Evolutionary conservation across 1,284 basidiomycete species (phyloP), one percentile per base, ranked within the genome.

Genomic region (Clitocybe nebularis): DNA sequence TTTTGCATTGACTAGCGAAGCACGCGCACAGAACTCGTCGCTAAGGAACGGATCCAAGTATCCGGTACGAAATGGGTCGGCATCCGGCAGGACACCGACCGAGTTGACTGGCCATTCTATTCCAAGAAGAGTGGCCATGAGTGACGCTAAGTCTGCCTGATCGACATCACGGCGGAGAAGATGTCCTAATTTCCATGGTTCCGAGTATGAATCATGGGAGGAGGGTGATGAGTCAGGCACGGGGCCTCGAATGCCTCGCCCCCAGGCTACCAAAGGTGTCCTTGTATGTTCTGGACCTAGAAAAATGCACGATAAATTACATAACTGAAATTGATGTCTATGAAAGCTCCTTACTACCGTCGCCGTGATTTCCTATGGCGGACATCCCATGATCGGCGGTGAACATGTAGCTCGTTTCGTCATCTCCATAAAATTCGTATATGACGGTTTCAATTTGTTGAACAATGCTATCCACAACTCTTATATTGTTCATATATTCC

Each of bases 331-430:
- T n/a, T n/a, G n/a, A n/a, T n/a, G n/a, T n/a, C n/a, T n/a, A n/a
- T n/a, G n/a, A n/a, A n/a, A 23, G 19, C 5, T 22, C 64, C 72
- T 56, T 52, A 88, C 86, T 82, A 21, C 91, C 91, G 54, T 94
- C 91, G 2, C 91, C 91, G 49, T 94, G 91, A 55, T 93, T 94
- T 19, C 91, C 91, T 44, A 92, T 87, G 32, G 74, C 77, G 5
- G 85, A 89, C 91, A 94, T 94, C 4, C 91, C 91, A 58, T 94
- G 91, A 59, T 94, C 91, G 0, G 92, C 88, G 3, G 89, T 93
- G 58, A 94, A 93, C 29, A 94, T 64, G 55, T 77, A 94, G 28
- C 80, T 81, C 0, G 91, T 93, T 39, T 82, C 75, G 20, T 79
- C 65, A 44, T 85, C 81, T 28, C 64, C 61, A 55, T 84, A 93